These are phyloP conservation scores for Geosmithia putterillii DNA, from an alignment of 2,329 filamentous ascomycete species.

Conservation along the genomic window DNA sequence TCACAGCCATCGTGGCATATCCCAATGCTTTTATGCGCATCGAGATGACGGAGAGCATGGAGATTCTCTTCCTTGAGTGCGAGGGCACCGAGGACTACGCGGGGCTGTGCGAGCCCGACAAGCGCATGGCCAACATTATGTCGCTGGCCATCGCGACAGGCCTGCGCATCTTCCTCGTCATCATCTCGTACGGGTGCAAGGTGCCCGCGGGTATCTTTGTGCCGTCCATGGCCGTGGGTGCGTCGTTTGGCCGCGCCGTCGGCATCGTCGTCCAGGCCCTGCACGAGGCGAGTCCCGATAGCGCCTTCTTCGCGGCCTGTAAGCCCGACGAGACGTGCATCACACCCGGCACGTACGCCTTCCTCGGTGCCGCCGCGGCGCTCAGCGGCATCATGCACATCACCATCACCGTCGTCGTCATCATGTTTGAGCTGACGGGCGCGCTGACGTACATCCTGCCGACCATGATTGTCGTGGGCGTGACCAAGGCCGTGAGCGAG, in stretches of 20 bases:
- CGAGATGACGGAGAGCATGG: constrained; percentile 99
- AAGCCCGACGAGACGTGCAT: constrained; percentile 90
- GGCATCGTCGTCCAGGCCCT: constrained; percentile 88
- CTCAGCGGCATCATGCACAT: constrained; percentile 97
- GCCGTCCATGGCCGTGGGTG: constrained; percentile 93
- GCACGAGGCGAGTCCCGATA: constrained; percentile 71
- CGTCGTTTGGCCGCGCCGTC: constrained; percentile 85
- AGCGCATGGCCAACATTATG: constrained; percentile 65
- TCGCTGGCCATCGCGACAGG: constrained; percentile 71
- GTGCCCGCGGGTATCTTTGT: constrained; percentile 97
- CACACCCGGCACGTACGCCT: constrained; percentile 93
- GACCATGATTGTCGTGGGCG: constrained; percentile 97
- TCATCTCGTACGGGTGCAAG: constrained; percentile 95
- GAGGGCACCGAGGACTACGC: constrained; percentile 82
- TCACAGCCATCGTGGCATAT: constrained; percentile 88
- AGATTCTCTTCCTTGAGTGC: constrained; percentile 90
- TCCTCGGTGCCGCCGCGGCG: constrained; percentile 82
- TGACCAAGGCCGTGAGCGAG: constrained; percentile 87
- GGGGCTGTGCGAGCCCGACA: constrained; percentile 69
- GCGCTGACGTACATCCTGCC: constrained; percentile 93
- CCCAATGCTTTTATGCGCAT: constrained; percentile 91
- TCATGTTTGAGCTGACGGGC: constrained; percentile 99
- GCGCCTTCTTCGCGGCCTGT: constrained; percentile 78
- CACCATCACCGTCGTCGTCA: constrained; percentile 91
- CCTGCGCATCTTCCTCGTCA: constrained; percentile 72